phyloP scores from a whole-genome alignment of 345 rosid species.

The Populus simonii region DNA sequence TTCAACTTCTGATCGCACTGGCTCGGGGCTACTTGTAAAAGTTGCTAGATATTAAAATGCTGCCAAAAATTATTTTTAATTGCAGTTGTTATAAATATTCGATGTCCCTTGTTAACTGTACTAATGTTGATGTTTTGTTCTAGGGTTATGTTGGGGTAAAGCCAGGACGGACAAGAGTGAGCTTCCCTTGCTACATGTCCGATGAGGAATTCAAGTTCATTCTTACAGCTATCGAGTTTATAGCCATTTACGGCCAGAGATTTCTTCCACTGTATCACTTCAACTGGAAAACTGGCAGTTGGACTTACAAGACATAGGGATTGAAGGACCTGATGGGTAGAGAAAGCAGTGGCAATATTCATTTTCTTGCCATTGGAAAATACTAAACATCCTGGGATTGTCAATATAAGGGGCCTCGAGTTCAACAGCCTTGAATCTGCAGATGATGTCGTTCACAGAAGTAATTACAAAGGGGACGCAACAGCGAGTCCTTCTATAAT shows the following conservation, averaged over 20 bases:
- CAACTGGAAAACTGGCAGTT: constrained; percentile 38
- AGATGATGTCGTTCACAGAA: no score
- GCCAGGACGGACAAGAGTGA: constrained; percentile 63
- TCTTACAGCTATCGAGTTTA: constrained; percentile 43
- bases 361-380: no score
- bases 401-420: no score
- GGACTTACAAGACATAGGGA: constrained; percentile 34
- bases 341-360: neutral
- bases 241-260: constrained; percentile 44
- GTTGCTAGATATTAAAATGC: no score
- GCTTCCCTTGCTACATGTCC: constrained; percentile 64
- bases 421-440: no score
- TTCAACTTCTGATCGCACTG: no score
- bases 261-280: constrained; percentile 46
- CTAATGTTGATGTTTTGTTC: no score
- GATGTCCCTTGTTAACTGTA: no score
- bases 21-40: no score
- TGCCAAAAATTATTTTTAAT: neutral
- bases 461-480: no score
- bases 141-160: constrained; percentile 46
- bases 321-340: constrained; percentile 16
- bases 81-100: neutral
- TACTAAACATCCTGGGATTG: no score
- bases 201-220: constrained; percentile 48
- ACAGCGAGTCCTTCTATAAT: no score